Evolutionary conservation across 805 yeast genomes (phyloP).

Genomic region (Cyberlindnera veronae): DNA sequence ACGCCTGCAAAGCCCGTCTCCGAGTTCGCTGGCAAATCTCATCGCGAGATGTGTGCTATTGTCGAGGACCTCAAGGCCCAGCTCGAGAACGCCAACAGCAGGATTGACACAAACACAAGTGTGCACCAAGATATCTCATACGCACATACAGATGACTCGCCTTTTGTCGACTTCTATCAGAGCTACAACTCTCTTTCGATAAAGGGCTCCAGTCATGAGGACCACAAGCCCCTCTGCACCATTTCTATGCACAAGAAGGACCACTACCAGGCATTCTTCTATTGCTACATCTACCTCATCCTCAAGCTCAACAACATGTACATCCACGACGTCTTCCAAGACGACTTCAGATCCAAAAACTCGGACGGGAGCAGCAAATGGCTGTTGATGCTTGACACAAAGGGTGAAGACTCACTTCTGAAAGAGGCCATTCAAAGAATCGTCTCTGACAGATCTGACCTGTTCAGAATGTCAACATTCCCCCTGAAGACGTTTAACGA

Average conservation of each 20-base stretch:
- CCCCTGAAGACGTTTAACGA: constrained; percentile 14
- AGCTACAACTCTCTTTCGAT: constrained; percentile 14
- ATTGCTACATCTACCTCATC: constrained; percentile 12
- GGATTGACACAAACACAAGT: background rate
- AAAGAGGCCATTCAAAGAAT: constrained; percentile 8
- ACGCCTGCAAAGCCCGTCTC: constrained; percentile 3
- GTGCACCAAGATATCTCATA: background rate
- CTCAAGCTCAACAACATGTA: constrained; percentile 8
- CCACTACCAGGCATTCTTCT: constrained; percentile 19
- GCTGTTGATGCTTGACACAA: constrained; percentile 16
- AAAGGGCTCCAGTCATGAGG: constrained; percentile 22
- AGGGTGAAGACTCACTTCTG: constrained; percentile 11
- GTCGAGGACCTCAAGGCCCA: constrained; percentile 1
- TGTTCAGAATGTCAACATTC: constrained; percentile 5
- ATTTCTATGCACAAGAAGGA: constrained; percentile 18
- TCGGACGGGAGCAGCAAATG: constrained; percentile 22
- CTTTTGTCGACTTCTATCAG: constrained; percentile 16
- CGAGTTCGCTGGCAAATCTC: constrained; percentile 1
- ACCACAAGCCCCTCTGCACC: constrained; percentile 20
- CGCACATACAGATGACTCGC: background rate
- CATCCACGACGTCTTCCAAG: constrained; percentile 6
- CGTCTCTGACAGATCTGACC: constrained; percentile 8
- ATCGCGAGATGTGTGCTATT: constrained; percentile 4
- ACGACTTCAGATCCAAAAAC: constrained; percentile 14
- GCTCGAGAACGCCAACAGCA: background rate